Evolutionary conservation across 139 green algal genomes (phyloP), one percentile per base, ranked within the genome.

Genomic region (Chlorella sp.): DNA sequence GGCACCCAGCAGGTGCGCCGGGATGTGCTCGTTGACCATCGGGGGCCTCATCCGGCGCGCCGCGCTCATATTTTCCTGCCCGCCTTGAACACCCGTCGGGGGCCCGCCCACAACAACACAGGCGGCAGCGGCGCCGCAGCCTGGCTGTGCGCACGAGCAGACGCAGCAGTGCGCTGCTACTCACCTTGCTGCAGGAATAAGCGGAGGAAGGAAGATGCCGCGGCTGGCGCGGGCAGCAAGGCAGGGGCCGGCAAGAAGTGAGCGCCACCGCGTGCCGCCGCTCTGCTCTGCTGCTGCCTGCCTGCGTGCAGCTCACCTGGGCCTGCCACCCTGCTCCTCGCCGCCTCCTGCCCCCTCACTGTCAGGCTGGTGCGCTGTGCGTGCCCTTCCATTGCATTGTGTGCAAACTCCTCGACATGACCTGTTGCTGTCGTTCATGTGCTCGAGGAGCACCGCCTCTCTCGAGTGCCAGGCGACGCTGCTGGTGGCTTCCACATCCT

Each of bases 181-280:
- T 32, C 32, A 0, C 75, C 34, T 30, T 14, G n/a, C 37, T 61
- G 61, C 68, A 88, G 84, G 30, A 88, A 88, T 68, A 88, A 88
- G 68, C 40, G 84, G 30, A 11, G 84, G 68, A 39, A 68, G 0
- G 84, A 88, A 16, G 84, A 88, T 40, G 68, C 34, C 0, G 7
- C 68, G 2, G 32, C 84, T 21, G 37, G 68, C 28, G 39, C n/a
- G 12, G 39, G 40, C 42, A 53, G 39, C 39, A 88, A 88, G 66
- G 3, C 84, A 24, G 73, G 61, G 3, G 68, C 61, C 39, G 42
- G 84, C 66, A 88, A 88, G 32, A 88, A 40, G 84, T 88, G 66
- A 79, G 83, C 24, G 39, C 37, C 34, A 3, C 34, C 28, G 75
- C 75, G 36, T 26, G 32, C 73, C 73, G 32, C 30, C n/a, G 32